These are phyloP conservation scores for Triticum urartu DNA, from an alignment of 176 grass and related monocot species.

Conservation along the genomic window DNA sequence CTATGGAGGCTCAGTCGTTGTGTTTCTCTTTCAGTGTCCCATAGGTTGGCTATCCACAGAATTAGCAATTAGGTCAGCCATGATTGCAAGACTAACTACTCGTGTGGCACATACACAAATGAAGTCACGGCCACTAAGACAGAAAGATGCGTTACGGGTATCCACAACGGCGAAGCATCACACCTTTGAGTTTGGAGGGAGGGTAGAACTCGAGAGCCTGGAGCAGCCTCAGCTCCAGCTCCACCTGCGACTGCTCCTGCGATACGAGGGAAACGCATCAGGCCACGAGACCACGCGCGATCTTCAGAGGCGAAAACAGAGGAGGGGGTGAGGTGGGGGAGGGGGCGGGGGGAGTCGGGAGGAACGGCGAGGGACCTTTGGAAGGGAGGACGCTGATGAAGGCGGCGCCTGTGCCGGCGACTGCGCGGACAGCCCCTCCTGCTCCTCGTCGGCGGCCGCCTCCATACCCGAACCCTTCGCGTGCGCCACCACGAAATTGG, in stretches of 20 bases:
- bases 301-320: not conserved
- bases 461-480: slow-evolving; percentile 31
- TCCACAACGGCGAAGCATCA: not conserved
- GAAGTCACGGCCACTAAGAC: not conserved
- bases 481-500: not conserved
- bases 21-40: not conserved
- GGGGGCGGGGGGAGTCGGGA: too few relatives aligned
- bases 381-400: slow-evolving; percentile 67
- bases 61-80: not conserved
- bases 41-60: not conserved
- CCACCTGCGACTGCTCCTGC: slow-evolving; percentile 69
- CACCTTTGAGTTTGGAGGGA: slow-evolving; percentile 64
- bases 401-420: slow-evolving; percentile 61
- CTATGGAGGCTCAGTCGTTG: not conserved
- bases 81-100: not conserved
- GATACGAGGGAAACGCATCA: not conserved
- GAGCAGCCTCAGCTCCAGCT: slow-evolving; percentile 59
- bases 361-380: slow-evolving; percentile 39
- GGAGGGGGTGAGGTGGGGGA: not conserved
- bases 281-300: not conserved
- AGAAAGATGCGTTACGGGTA: not conserved
- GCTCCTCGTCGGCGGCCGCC: slow-evolving; percentile 51
- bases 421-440: slow-evolving; percentile 46
- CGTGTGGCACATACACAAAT: not conserved
- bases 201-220: slow-evolving; percentile 67